Evolutionary conservation across 1,284 basidiomycete species (phyloP).

Genomic region (Sanghuangporus sanghuang): DNA sequence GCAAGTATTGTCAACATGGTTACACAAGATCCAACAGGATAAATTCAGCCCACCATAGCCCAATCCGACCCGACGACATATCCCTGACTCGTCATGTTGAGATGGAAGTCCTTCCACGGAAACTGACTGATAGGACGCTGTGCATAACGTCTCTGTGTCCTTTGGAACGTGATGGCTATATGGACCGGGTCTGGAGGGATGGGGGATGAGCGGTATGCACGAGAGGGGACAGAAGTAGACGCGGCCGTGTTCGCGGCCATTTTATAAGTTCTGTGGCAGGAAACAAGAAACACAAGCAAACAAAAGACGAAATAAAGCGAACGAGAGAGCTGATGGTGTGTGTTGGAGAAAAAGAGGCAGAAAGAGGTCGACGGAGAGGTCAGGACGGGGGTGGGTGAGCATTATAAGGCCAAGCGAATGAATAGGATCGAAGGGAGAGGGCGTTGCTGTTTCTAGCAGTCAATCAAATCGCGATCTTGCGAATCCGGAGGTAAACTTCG

Average conservation of each 20-base stretch:
- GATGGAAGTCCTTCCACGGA: background rate
- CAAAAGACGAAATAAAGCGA: too few species aligned
- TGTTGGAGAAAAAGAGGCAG: background rate
- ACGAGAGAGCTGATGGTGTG: too few species aligned
- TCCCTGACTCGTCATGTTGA: background rate
- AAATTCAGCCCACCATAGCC: background rate
- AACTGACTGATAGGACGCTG: background rate
- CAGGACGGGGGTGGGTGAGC: background rate
- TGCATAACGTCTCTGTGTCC: background rate
- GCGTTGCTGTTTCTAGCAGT: conserved; percentile 1
- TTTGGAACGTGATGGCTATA: background rate
- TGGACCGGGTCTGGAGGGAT: background rate
- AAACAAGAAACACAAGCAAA: too few species aligned
- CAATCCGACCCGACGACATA: background rate
- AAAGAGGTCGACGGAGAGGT: background rate
- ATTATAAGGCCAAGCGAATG: background rate
- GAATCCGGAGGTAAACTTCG: too few species aligned
- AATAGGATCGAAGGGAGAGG: background rate
- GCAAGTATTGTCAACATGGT: background rate
- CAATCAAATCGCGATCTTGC: background rate
- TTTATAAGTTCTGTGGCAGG: too few species aligned
- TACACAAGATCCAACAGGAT: background rate
- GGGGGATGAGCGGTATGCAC: too few species aligned
- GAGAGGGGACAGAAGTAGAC: too few species aligned
- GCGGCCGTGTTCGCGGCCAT: too few species aligned